A percentile compares a stretch with the other conserved stretches of the same genome.
These are phyloP conservation scores for Sedum album DNA, from an alignment of 164 flowering plant genomes.

Conservation along the genomic window DNA sequence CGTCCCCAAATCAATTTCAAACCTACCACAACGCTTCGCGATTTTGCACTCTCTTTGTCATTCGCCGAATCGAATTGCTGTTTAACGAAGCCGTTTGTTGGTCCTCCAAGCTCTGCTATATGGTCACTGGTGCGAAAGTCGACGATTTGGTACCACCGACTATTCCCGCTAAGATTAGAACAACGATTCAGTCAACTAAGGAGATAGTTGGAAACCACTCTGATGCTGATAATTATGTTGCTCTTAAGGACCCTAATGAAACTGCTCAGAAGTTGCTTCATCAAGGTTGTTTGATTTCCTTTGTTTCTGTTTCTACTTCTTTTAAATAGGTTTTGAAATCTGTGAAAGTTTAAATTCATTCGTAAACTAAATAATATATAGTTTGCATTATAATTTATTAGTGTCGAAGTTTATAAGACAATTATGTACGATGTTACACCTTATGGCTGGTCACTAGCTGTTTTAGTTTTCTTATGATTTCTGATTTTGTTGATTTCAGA, in stretches of 20 bases:
- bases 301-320: neutral
- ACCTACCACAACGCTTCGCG: too few relatives aligned
- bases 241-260: conserved; percentile 82
- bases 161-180: conserved; percentile 37
- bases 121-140: conserved; percentile 31
- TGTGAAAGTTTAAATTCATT: too few relatives aligned
- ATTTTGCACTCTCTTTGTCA: too few relatives aligned
- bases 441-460: neutral
- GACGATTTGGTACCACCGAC: conserved; percentile 32
- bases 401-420: neutral
- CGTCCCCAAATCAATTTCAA: too few relatives aligned
- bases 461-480: conserved; percentile 7
- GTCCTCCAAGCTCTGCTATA: too few relatives aligned
- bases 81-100: conserved; percentile 71
- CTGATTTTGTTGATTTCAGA: conserved; percentile 32
- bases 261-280: conserved; percentile 62
- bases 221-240: conserved; percentile 61
- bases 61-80: conserved; percentile 11
- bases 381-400: neutral
- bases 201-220: conserved; percentile 81
- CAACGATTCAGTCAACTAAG: conserved; percentile 62
- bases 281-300: conserved; percentile 44
- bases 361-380: neutral
- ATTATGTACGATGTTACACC: too few relatives aligned
- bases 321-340: neutral